A percentile compares a stretch with the other conserved stretches of the same genome.
phyloP scores from a whole-genome alignment of 1,284 basidiomycete genomes.

The Pseudozyma tsukubaensis region DNA sequence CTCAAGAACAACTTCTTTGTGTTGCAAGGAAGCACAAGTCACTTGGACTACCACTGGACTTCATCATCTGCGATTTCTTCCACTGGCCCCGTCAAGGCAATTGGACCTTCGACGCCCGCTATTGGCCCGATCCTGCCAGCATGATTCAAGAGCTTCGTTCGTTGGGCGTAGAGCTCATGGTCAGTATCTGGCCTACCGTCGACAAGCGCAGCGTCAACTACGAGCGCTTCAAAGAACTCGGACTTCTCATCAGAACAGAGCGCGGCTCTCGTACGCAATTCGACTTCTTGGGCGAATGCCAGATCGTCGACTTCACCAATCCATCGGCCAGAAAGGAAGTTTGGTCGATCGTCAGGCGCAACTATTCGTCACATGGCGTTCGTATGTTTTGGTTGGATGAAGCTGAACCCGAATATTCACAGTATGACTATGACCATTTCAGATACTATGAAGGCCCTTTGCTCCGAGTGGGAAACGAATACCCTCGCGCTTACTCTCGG shows the following conservation, averaged over 20 bases:
- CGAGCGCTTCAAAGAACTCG: slow-evolving; percentile 19
- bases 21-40: slow-evolving; percentile 31
- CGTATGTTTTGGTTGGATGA: slow-evolving; percentile 40
- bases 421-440: slow-evolving; percentile 36
- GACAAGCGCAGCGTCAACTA: slow-evolving; percentile 30
- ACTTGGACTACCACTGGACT: slow-evolving; percentile 25
- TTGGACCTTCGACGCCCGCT: slow-evolving; percentile 27
- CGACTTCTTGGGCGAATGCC: slow-evolving; percentile 27
- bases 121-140: slow-evolving; percentile 35
- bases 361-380: slow-evolving; percentile 29
- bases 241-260: slow-evolving; percentile 26
- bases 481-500: slow-evolving; percentile 24
- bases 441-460: slow-evolving; percentile 26
- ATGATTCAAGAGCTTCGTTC: slow-evolving; percentile 31
- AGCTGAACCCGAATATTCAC: slow-evolving; percentile 31
- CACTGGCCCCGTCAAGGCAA: slow-evolving; percentile 37
- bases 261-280: slow-evolving; percentile 12
- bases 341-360: slow-evolving; percentile 22
- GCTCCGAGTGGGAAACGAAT: slow-evolving; percentile 27
- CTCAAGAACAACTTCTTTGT: slow-evolving; percentile 26
- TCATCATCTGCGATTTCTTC: slow-evolving; percentile 39
- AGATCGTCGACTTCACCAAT: slow-evolving; percentile 29
- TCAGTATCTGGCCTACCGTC: slow-evolving; percentile 36
- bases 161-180: slow-evolving; percentile 31
- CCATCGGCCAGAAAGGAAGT: slow-evolving; percentile 16